A percentile compares a stretch with the other conserved stretches of the same genome.
Evolutionary conservation across 2,329 filamentous ascomycete genomes (phyloP).

Genomic region (Ceratocystis colombiana): DNA sequence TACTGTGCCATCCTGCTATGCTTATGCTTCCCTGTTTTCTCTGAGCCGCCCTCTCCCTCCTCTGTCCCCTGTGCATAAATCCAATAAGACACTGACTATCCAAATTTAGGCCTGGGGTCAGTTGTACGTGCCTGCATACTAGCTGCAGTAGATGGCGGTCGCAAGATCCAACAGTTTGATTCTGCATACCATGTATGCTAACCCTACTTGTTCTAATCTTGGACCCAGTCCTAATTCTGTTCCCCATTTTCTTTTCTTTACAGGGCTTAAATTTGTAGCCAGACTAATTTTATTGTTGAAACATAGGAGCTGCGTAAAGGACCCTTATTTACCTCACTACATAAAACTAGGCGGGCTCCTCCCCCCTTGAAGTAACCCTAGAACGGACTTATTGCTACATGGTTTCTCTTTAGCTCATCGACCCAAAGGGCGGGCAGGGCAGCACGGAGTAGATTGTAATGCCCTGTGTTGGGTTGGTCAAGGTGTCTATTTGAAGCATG

Average conservation of each 20-base stretch:
- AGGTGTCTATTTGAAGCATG: not conserved
- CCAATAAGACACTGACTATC: constrained; percentile 7
- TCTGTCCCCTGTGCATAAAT: not conserved
- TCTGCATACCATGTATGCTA: too few species aligned
- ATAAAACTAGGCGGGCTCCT: not conserved
- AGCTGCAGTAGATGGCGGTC: not conserved
- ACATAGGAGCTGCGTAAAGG: constrained; percentile 4
- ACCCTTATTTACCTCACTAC: constrained; percentile 1
- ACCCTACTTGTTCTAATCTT: too few species aligned
- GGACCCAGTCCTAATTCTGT: too few species aligned
- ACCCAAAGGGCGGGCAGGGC: not conserved
- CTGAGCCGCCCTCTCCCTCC: not conserved
- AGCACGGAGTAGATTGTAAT: not conserved
- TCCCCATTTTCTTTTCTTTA: not conserved
- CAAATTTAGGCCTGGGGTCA: not conserved
- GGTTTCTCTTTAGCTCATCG: too few species aligned
- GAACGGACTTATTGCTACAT: not conserved
- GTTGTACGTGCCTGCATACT: too few species aligned
- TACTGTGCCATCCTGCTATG: too few species aligned
- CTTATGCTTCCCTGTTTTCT: too few species aligned
- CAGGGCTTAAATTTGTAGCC: constrained; percentile 13
- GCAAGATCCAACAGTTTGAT: not conserved
- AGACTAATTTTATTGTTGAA: constrained; percentile 11
- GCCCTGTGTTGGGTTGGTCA: not conserved
- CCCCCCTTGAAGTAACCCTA: constrained; percentile 1